Evolutionary conservation across 2,329 filamentous ascomycete species (phyloP), one percentile per base, ranked within the genome.

Genomic region (Calonectria honghensis): DNA sequence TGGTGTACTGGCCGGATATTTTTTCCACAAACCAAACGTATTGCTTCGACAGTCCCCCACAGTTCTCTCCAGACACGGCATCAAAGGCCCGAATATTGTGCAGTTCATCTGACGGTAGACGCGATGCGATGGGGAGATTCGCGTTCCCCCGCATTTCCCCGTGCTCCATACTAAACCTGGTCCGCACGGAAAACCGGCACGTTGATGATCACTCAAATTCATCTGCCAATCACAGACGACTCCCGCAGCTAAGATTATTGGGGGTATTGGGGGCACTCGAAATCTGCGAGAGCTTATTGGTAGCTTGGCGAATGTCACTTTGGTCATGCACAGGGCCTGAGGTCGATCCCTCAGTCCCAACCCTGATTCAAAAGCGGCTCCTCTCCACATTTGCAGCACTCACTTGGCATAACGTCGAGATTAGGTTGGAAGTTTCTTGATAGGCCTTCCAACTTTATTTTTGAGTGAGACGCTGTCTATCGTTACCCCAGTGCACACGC

Each of bases 131-230:
- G 45, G 45, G 45, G 45, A 48, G n/a, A 48, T 24, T 24, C 13
- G 45, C 20, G 20, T 48, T n/a, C 45, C 41, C 45, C 45, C 45
- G 45, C 45, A 48, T 24, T 48, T 48, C n/a, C 45, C 45, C 45
- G 45, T 24, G 45, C 20, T 48, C 45, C 20, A 48, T 48, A 13
- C 45, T 48, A n/a, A 48, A 48, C n/a, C 45, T 24, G 45, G 45
- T 48, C 45, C n/a, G 45, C 45, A 48, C 45, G 45, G 45, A n/a
- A 48, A 48, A 48, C 45, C 45, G 45, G 45, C 45, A 48, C 45
- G n/a, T 10, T 48, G n/a, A 24, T 48, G n/a, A 48, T 48, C 20
- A 48, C 9, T 13, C 3, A 10, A 48, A 48, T n/a, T 4, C n/a
- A 13, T 48, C 45, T 48, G n/a, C 45, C 45, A 48, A 48, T 48